phyloP scores from a whole-genome alignment of 1,284 basidiomycete species.

The Malassezia yamatoensis region DNA sequence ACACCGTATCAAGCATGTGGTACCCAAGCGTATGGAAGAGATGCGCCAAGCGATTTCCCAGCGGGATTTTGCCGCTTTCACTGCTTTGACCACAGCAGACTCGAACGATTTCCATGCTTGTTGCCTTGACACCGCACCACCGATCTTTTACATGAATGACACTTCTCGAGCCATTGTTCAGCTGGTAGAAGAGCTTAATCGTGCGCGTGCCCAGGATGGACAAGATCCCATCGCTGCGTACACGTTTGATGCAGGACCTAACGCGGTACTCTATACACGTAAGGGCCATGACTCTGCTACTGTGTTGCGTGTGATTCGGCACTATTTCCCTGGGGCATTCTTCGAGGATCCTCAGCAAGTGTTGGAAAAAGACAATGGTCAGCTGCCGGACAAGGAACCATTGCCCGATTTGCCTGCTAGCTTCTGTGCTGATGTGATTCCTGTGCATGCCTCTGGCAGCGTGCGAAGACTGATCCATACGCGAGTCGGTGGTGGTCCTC shows the following conservation, averaged over 20 bases:
- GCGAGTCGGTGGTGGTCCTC: conserved; percentile 44
- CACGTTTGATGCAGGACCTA: conserved; percentile 96
- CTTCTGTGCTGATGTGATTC: conserved; percentile 40
- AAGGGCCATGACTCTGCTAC: conserved; percentile 48
- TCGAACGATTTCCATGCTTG: conserved; percentile 89
- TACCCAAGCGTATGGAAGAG: conserved; percentile 72
- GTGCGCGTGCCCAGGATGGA: conserved; percentile 56
- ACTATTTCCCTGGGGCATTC: conserved; percentile 47
- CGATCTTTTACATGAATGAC: conserved; percentile 99
- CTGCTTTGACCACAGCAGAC: conserved; percentile 85
- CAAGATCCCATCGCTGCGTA: conserved; percentile 75
- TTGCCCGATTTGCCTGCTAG: conserved; percentile 29
- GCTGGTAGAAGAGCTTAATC: conserved; percentile 78
- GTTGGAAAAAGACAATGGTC: conserved; percentile 30
- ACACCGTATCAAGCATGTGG: conserved; percentile 75
- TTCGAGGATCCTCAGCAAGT: conserved; percentile 46
- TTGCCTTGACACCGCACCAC: conserved; percentile 87
- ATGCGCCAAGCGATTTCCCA: conserved; percentile 70
- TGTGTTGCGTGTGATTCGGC: conserved; percentile 35
- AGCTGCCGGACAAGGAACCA: conserved; percentile 29
- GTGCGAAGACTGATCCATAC: conserved; percentile 46
- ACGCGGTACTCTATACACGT: conserved; percentile 90
- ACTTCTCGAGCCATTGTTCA: conserved; percentile 56
- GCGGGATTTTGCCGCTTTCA: conserved; percentile 79
- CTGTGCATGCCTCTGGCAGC: conserved; percentile 37